Evolutionary conservation across 768 basidiomycete species (phyloP).

Genomic region (Infundibulicybe gibba): DNA sequence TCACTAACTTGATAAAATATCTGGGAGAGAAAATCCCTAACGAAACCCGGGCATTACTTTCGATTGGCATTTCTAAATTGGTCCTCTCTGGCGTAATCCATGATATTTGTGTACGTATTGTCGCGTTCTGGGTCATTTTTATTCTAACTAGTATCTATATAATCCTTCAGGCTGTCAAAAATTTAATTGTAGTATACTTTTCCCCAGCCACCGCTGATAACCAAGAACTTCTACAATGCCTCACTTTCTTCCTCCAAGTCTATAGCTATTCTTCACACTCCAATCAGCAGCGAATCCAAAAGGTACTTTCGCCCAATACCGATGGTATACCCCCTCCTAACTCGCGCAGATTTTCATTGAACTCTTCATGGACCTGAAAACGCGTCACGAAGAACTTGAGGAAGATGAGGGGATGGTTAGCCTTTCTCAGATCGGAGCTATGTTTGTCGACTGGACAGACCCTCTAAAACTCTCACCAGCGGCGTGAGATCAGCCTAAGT

Average conservation of each 20-base stretch:
- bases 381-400: slow-evolving; percentile 46
- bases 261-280: slow-evolving; percentile 77
- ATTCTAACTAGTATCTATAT: slow-evolving; percentile 49
- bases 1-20: slow-evolving; percentile 27
- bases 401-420: slow-evolving; percentile 58
- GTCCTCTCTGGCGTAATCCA: slow-evolving; percentile 72
- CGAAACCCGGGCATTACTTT: slow-evolving; percentile 62
- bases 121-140: not conserved
- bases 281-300: slow-evolving; percentile 74
- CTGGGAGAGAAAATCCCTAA: slow-evolving; percentile 48
- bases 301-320: slow-evolving; percentile 30
- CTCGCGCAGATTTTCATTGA: slow-evolving; percentile 48
- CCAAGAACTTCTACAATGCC: slow-evolving; percentile 79
- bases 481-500: slow-evolving; percentile 4
- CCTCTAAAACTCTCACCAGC: slow-evolving; percentile 52
- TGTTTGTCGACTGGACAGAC: slow-evolving; percentile 78
- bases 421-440: slow-evolving; percentile 50
- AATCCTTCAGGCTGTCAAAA: slow-evolving; percentile 36
- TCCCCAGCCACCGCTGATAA: slow-evolving; percentile 80
- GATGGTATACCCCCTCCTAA: not conserved
- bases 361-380: slow-evolving; percentile 45
- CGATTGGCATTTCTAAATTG: slow-evolving; percentile 83
- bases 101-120: slow-evolving; percentile 56
- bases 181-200: slow-evolving; percentile 55
- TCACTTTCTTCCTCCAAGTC: slow-evolving; percentile 82